phyloP scores from a whole-genome alignment of 148 eudicot genomes.

The Diospyros kaki region DNA sequence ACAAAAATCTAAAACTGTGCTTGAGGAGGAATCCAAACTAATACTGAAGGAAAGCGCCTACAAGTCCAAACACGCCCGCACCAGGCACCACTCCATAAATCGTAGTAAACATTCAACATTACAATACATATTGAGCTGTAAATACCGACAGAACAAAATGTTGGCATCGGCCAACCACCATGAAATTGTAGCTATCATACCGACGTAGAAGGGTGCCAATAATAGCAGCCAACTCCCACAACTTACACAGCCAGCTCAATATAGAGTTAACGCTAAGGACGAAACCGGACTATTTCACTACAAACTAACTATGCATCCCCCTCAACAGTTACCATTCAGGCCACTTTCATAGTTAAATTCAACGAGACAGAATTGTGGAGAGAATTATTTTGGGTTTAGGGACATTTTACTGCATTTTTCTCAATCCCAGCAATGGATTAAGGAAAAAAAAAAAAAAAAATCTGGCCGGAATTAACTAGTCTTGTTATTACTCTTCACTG shows the following conservation, averaged over 20 bases:
- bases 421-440: too few species aligned
- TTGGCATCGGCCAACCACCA: constrained; percentile 4
- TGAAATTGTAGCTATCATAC: neutral
- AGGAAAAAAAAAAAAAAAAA: too few species aligned
- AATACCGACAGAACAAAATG: constrained; percentile 7
- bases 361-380: too few species aligned
- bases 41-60: neutral
- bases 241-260: constrained; percentile 11
- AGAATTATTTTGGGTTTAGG: too few species aligned
- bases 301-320: neutral
- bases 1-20: constrained; percentile 8
- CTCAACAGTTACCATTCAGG: neutral
- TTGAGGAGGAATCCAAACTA: constrained; percentile 15
- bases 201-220: neutral
- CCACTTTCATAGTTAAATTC: neutral
- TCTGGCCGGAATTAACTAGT: too few species aligned
- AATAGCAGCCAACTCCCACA: neutral
- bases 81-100: neutral
- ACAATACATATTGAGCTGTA: neutral
- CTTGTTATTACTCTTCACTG: too few species aligned
- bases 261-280: neutral
- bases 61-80: constrained; percentile 15
- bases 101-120: constrained; percentile 3
- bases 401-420: too few species aligned
- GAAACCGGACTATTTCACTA: neutral